phyloP scores from a whole-genome alignment of 2,329 filamentous ascomycete species.

The Tolypocladium album region DNA sequence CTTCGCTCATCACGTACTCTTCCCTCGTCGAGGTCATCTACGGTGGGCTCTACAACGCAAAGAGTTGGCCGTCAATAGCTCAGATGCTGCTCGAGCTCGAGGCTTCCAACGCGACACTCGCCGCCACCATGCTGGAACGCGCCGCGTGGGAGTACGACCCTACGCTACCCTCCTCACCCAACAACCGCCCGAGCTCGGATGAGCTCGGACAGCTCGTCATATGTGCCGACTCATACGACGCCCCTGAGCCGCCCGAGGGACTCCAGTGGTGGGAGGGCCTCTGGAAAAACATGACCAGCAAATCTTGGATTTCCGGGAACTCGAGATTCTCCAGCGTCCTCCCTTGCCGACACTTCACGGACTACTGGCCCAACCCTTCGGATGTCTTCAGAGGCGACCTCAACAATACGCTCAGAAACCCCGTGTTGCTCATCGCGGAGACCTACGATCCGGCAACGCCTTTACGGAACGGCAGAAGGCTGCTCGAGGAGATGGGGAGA shows the following conservation, averaged over 20 bases:
- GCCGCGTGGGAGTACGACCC: slow-evolving; percentile 31
- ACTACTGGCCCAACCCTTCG: slow-evolving; percentile 33
- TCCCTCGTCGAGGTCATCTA: slow-evolving; percentile 28
- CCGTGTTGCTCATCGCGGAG: slow-evolving; percentile 36
- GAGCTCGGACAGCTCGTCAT: slow-evolving; percentile 32
- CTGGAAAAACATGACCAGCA: slow-evolving; percentile 35
- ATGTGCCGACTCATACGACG: slow-evolving; percentile 35
- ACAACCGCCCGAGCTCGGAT: slow-evolving; percentile 18
- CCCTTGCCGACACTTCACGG: slow-evolving; percentile 33
- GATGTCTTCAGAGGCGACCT: slow-evolving; percentile 36
- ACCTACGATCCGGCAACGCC: slow-evolving; percentile 40
- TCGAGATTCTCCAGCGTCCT: slow-evolving; percentile 32
- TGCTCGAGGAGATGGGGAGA: slow-evolving; percentile 32
- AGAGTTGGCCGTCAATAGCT: slow-evolving; percentile 29
- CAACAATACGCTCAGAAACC: slow-evolving; percentile 29
- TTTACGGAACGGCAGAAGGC: slow-evolving; percentile 32
- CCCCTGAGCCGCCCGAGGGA: slow-evolving; percentile 22
- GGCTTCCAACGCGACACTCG: slow-evolving; percentile 31
- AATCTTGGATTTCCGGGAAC: slow-evolving; percentile 36
- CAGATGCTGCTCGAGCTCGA: slow-evolving; percentile 33
- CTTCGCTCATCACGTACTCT: slow-evolving; percentile 35
- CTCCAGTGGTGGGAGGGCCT: slow-evolving; percentile 34
- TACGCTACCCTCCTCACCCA: slow-evolving; percentile 15
- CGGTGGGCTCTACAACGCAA: slow-evolving; percentile 29
- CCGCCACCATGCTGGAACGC: slow-evolving; percentile 25